Percentiles rank a stretch among this genome's conserved stretches.
phyloP scores from a whole-genome alignment of 169 alveolate species.

The Pseudocohnilembus persalinus region DNA sequence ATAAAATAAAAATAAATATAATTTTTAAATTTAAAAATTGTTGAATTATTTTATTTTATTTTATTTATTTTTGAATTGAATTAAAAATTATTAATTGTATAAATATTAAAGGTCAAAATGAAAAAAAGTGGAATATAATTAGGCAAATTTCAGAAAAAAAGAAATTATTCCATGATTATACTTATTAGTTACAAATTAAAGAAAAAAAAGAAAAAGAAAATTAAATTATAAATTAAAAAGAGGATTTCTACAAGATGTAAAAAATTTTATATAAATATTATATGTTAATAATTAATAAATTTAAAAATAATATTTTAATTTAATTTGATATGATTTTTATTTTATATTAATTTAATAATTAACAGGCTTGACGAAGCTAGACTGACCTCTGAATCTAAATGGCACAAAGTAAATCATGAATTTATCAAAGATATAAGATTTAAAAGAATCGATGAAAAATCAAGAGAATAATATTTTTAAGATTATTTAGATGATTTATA shows the following conservation, averaged over 20 bases:
- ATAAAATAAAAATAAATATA: too few species aligned
- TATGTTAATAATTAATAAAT: too few species aligned
- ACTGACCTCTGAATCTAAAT: background rate
- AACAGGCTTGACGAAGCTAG: background rate
- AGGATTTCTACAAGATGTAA: constrained; percentile 41
- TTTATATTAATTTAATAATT: too few species aligned
- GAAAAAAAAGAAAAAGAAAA: constrained; percentile 33
- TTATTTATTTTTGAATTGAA: too few species aligned
- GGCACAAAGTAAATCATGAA: background rate
- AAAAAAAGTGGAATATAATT: constrained; percentile 28
- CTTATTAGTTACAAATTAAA: constrained; percentile 14
- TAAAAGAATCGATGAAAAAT: constrained; percentile 23
- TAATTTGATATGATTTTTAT: too few species aligned
- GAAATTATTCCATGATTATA: constrained; percentile 33
- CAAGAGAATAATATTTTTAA: constrained; percentile 36
- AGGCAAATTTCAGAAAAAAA: constrained; percentile 35
- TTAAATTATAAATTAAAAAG: constrained; percentile 35
- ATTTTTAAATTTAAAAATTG: too few species aligned
- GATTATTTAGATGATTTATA: constrained; percentile 46
- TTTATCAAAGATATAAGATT: background rate
- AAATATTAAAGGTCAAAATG: constrained; percentile 6
- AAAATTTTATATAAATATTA: constrained; percentile 9
- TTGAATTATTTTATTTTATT: too few species aligned
- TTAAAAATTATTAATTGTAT: too few species aligned
- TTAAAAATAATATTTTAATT: too few species aligned